These are phyloP conservation scores for Cercospora canescens DNA, from an alignment of 2,329 filamentous ascomycete species.

Conservation along the genomic window DNA sequence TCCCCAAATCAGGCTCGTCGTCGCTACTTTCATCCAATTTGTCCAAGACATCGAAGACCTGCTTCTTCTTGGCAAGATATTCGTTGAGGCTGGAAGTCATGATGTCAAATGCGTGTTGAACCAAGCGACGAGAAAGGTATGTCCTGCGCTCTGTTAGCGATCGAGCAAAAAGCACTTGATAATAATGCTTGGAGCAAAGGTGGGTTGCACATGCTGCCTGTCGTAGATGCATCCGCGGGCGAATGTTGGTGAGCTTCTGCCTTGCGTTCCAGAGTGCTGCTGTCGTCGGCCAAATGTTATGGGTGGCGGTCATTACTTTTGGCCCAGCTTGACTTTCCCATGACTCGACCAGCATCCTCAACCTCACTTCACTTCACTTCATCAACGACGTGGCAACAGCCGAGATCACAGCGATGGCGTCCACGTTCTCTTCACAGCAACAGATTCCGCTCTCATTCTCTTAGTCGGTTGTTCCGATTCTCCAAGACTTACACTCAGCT, in stretches of 20 bases:
- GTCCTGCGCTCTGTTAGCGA: neutral
- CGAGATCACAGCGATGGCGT: too few species aligned
- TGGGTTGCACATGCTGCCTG: neutral
- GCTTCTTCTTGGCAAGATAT: conserved; percentile 23
- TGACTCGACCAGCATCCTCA: too few species aligned
- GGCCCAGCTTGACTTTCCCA: too few species aligned
- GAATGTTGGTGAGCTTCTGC: neutral
- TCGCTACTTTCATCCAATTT: conserved; percentile 22
- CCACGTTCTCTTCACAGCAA: too few species aligned
- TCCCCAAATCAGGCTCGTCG: conserved; percentile 27
- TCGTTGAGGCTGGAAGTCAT: conserved; percentile 3
- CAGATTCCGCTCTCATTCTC: too few species aligned
- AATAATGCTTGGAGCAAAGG: neutral
- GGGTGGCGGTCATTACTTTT: too few species aligned
- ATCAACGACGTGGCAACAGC: too few species aligned
- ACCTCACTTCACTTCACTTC: too few species aligned
- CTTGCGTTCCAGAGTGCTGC: neutral
- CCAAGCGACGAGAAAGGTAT: neutral
- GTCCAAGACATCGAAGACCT: conserved; percentile 25
- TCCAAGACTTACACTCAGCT: too few species aligned
- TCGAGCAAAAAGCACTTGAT: neutral
- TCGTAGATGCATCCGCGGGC: neutral
- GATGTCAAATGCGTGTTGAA: neutral
- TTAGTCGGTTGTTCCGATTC: too few species aligned
- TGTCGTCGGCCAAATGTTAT: neutral